Percentiles rank a stretch among this genome's conserved stretches.
phyloP scores from a whole-genome alignment of 2,329 filamentous ascomycete genomes.

The Aspergillus sp. region DNA sequence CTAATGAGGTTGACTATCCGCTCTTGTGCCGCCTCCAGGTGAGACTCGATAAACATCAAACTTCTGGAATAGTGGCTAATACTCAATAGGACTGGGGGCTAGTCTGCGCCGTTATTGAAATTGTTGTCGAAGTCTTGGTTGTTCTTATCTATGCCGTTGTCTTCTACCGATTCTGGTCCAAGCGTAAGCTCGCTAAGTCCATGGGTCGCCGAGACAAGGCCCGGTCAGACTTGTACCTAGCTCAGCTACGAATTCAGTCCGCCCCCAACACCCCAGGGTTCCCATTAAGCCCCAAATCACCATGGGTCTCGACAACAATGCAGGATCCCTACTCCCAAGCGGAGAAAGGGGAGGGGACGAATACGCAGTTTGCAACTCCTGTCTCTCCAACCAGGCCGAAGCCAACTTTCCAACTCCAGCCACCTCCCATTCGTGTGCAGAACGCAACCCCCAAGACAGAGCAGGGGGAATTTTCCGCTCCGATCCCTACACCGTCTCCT shows the following conservation, averaged over 20 bases:
- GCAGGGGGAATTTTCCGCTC: constrained; percentile 62
- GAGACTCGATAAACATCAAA: constrained; percentile 30
- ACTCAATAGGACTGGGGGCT: constrained; percentile 80
- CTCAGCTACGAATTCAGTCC: constrained; percentile 78
- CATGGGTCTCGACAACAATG: constrained; percentile 38
- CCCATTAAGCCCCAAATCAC: constrained; percentile 63
- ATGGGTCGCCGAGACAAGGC: constrained; percentile 96
- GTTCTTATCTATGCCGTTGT: constrained; percentile 91
- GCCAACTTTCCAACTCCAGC: constrained; percentile 78
- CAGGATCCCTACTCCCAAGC: constrained; percentile 49
- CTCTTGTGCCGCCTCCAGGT: constrained; percentile 88
- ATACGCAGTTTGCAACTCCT: constrained; percentile 59
- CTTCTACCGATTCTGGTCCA: constrained; percentile 97
- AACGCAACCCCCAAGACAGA: constrained; percentile 70
- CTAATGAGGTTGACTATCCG: constrained; percentile 79
- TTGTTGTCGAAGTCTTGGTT: constrained; percentile 87
- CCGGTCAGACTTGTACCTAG: constrained; percentile 91
- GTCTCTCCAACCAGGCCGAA: constrained; percentile 59
- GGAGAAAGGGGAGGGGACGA: constrained; percentile 53
- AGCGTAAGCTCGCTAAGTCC: constrained; percentile 90
- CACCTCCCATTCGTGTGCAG: constrained; percentile 77
- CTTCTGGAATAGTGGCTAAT: background rate
- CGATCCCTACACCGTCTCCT: constrained; percentile 40
- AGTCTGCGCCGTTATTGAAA: constrained; percentile 95
- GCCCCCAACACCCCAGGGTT: constrained; percentile 94